A percentile compares a stretch with the other conserved stretches of the same genome.
Conservation (phyloP, 1,284 basidiomycete genomes). For the Ganoderma boninense region DNA sequence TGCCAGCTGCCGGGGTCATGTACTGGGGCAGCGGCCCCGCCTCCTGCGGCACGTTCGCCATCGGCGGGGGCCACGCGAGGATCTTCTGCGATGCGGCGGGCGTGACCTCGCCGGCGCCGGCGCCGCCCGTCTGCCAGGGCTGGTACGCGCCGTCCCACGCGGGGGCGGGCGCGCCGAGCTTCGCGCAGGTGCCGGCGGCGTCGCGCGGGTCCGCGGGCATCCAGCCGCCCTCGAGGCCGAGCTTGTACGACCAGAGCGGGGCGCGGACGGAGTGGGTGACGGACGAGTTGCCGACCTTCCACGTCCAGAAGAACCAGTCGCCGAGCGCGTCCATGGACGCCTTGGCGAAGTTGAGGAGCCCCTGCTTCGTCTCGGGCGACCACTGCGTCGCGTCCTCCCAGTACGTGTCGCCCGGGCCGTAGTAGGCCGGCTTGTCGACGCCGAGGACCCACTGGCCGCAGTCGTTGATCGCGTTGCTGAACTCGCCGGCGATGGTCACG, state of each 20-base stretch:
- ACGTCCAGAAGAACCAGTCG: slow-evolving; percentile 79
- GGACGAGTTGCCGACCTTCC: slow-evolving; percentile 78
- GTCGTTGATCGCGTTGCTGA: slow-evolving; percentile 57
- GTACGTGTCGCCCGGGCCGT: slow-evolving; percentile 63
- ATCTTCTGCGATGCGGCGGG: slow-evolving; percentile 56
- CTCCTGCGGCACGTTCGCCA: slow-evolving; percentile 53
- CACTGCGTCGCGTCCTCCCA: slow-evolving; percentile 71
- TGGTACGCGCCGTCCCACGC: slow-evolving; percentile 67
- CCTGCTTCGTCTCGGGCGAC: slow-evolving; percentile 63
- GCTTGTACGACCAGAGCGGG: slow-evolving; percentile 86
- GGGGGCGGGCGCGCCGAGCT: slow-evolving; percentile 53
- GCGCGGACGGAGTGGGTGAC: slow-evolving; percentile 67
- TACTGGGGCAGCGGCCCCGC: slow-evolving; percentile 64
- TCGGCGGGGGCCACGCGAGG: slow-evolving; percentile 65
- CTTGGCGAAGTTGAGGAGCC: slow-evolving; percentile 62
- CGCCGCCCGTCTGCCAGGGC: slow-evolving; percentile 84
- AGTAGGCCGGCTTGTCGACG: slow-evolving; percentile 46
- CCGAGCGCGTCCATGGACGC: slow-evolving; percentile 66
- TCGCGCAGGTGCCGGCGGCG: slow-evolving; percentile 70
- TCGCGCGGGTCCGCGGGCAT: slow-evolving; percentile 83
- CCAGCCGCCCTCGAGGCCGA: slow-evolving; percentile 83
- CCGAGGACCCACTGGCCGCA: slow-evolving; percentile 56
- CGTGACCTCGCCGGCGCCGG: slow-evolving; percentile 69
- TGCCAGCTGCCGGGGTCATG: slow-evolving; percentile 54
- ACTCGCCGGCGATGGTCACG: slow-evolving; percentile 61